phyloP scores from a whole-genome alignment of 257 asterid species.

The Solanum phureja region DNA sequence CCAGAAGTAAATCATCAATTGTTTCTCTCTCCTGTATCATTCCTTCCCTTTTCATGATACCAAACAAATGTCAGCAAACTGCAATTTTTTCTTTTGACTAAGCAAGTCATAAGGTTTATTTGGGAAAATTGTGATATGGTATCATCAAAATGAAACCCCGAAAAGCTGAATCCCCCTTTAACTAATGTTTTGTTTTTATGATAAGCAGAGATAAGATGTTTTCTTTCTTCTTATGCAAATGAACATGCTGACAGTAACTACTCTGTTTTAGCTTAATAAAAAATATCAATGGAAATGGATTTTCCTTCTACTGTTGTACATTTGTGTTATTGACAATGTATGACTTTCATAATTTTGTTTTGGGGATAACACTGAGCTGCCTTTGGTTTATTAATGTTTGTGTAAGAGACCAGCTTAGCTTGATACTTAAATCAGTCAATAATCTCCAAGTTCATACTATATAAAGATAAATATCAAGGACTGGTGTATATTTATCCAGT shows the following conservation, averaged over 20 bases:
- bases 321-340: neutral
- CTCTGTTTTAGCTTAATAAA: neutral
- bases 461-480: neutral
- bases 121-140: neutral
- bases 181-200: neutral
- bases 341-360: neutral
- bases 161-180: neutral
- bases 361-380: neutral
- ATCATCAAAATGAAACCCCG: neutral
- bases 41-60: neutral
- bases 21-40: neutral
- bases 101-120: neutral
- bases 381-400: neutral
- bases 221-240: neutral
- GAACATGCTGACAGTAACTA: neutral
- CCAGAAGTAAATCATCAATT: neutral
- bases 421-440: neutral
- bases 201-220: neutral
- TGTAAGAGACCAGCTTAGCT: neutral
- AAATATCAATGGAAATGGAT: neutral
- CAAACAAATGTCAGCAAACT: neutral
- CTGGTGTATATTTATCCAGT: neutral
- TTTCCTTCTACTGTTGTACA: neutral
- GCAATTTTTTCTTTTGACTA: neutral
- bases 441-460: neutral